Evolutionary conservation across 805 yeast species (phyloP).

Genomic region (Zygosaccharomyces rouxii): DNA sequence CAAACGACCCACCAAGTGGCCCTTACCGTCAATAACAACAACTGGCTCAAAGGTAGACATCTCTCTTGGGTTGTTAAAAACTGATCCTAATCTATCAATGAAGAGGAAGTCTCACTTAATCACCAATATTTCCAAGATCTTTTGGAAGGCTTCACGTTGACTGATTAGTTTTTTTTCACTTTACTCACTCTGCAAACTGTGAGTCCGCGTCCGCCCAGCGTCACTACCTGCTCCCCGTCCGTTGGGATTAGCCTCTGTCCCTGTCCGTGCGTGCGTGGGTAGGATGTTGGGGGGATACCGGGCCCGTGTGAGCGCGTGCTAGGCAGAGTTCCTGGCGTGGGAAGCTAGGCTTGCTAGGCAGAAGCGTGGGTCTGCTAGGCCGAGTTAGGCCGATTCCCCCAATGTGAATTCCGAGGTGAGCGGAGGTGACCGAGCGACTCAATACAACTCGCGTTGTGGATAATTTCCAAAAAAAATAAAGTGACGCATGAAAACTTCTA

Average conservation of each 20-base stretch:
- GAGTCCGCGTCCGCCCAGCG: background rate
- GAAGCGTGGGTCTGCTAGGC: too few relatives aligned
- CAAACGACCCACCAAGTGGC: constrained; percentile 99
- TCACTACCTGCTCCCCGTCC: background rate
- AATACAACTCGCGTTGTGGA: too few relatives aligned
- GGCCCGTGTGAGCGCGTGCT: background rate
- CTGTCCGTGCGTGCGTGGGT: background rate
- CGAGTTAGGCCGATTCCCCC: too few relatives aligned
- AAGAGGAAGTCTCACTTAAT: constrained; percentile 1
- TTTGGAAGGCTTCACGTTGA: constrained; percentile 3
- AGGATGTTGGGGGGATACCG: background rate
- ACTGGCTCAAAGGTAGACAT: constrained; percentile 83
- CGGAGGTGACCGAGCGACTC: too few relatives aligned
- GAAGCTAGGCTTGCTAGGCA: too few relatives aligned
- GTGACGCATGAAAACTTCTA: too few relatives aligned
- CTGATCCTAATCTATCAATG: constrained; percentile 3
- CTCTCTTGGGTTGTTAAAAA: constrained; percentile 30
- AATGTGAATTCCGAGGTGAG: too few relatives aligned
- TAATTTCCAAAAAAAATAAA: too few relatives aligned
- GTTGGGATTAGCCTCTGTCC: background rate
- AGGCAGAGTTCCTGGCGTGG: background rate
- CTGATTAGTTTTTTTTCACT: background rate
- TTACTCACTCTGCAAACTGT: background rate
- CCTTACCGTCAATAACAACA: constrained; percentile 98
- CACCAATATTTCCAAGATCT: background rate